Evolutionary conservation across 305 asterid species (phyloP), one percentile per base, ranked within the genome.

Genomic region (Galium porrigens): DNA sequence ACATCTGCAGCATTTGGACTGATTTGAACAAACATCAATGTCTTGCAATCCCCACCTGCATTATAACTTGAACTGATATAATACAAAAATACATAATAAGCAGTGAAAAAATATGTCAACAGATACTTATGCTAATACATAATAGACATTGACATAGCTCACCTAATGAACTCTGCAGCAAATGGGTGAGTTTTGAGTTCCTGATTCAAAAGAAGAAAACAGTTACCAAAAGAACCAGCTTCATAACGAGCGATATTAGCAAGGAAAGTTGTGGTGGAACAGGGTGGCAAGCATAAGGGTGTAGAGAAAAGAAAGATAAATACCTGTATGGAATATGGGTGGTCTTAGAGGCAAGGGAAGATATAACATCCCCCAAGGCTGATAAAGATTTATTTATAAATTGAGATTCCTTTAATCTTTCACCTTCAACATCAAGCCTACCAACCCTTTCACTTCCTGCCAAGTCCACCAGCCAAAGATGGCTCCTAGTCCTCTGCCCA

Each of bases 391-490:
- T 91, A 65, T 88, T 91, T 55, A 91, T 91, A 73, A 88, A 91
- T 74, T 88, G 96, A 22, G 96, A 91, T 72, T 91, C 98, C 80
- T 86, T 88, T 79, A 88, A 65, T 62, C 96, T 80, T 34, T 91
- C 96, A 56, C 98, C 96, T 80, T 88, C 96, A 67, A 85, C 95
- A 77, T 87, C 95, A 68, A 81, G 87, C 80, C 80, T 84, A 68
- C 98, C 92, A 52, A 91, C 87, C 9, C 98, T 86, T 78, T 91
- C 98, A 76, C 98, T 88, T 68, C 98, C 98, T 29, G 98, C 98
- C 71, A 91, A 79, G 76, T 91, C 98, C 66, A 91, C 98, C 76
- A 91, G 79, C 98, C 98, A 91, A 78, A 91, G 81, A 75, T 85
- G 86, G 82, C 96, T 91, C 85, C 79, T 91, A 15, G 94, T 84